Evolutionary conservation across 352 stramenopile genomes (phyloP).

Genomic region (Phytophthora meadii): DNA sequence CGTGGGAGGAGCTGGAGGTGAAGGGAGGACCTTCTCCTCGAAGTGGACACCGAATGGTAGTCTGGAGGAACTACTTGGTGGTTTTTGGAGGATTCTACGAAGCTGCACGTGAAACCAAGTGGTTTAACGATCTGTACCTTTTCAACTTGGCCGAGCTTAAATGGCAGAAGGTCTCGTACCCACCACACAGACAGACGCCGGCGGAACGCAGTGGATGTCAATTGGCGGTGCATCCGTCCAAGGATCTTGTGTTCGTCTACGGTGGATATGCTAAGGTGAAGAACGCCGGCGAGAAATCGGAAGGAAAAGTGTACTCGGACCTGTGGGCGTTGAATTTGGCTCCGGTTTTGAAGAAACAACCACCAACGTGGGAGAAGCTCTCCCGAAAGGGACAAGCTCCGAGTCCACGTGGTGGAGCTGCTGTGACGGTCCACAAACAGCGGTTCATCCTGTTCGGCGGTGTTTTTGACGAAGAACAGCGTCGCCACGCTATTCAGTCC

Average conservation of each 20-base stretch:
- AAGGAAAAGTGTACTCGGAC: conserved; percentile 96
- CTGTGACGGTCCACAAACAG: conserved; percentile 94
- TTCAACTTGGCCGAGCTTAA: conserved; percentile 92
- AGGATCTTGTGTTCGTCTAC: conserved; percentile 94
- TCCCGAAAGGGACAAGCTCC: conserved; percentile 90
- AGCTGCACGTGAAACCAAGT: conserved; percentile 90
- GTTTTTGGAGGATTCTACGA: conserved; percentile 99
- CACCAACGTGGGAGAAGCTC: conserved; percentile 95
- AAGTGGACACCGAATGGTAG: conserved; percentile 94
- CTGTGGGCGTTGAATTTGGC: conserved; percentile 95
- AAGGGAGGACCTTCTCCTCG: conserved; percentile 80
- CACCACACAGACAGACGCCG: conserved; percentile 66
- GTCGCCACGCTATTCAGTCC: conserved; percentile 80
- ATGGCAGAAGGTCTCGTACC: conserved; percentile 86
- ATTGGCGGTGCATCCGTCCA: conserved; percentile 81
- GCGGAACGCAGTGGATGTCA: conserved; percentile 85
- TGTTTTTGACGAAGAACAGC: conserved; percentile 93
- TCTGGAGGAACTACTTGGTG: conserved; percentile 96
- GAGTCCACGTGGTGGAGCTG: conserved; percentile 76
- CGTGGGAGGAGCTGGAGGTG: conserved; percentile 93
- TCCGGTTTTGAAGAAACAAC: conserved; percentile 86
- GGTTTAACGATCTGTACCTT: conserved; percentile 96
- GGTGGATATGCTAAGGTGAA: conserved; percentile 97
- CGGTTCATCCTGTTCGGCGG: conserved; percentile 97
- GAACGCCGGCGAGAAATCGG: conserved; percentile 89